Evolutionary conservation across 2,329 filamentous ascomycete species (phyloP), one percentile per base, ranked within the genome.

Genomic region (Sarocladium brachiariae): DNA sequence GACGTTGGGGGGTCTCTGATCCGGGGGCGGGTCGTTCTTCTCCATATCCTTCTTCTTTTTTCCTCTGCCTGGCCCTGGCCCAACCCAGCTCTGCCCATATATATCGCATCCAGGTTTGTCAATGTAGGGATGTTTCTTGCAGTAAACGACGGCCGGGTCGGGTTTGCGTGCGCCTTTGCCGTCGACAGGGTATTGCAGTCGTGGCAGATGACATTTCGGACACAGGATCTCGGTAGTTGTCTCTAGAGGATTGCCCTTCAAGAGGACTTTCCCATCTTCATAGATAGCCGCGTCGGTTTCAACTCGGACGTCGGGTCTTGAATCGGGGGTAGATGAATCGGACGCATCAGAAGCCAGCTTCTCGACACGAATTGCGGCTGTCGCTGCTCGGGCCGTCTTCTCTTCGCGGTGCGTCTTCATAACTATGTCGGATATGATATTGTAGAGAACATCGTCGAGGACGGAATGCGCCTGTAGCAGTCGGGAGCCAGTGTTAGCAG

Each of bases 41-140:
- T 83, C 80, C 71, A 83, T 82, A 64, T 84, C 86, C 74, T 87
- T 89, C 77, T 86, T 89, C 73, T 87, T 87, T 71, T 87, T 87
- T 53, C 86, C 86, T 53, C 85, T 78, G 13, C 82, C 82, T 19
- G 83, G 82, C 0, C 79, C 79, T 19, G 85, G 84, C 16, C 82
- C 83, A 13, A 87, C 83, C 77, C 87, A 91, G 24, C 85, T 87
- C 66, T 90, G 88, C 48, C 86, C 87, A 66, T 90, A 90, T 56
- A 91, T 88, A 65, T 92, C 87, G 68, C 83, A 86, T 53, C 86
- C 86, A 2, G 81, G 75, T 63, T 87, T 84, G 57, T 87, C 81
- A 54, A 89, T 86, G 72, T 86, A 91, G 0, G 87, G 86, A 54
- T 86, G 82, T 56, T 83, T 83, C 67, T 87, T 88, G 76, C 87